A percentile compares a stretch with the other conserved stretches of the same genome.
phyloP scores from a whole-genome alignment of 208 protist species.

The Acanthamoeba healyi region DNA sequence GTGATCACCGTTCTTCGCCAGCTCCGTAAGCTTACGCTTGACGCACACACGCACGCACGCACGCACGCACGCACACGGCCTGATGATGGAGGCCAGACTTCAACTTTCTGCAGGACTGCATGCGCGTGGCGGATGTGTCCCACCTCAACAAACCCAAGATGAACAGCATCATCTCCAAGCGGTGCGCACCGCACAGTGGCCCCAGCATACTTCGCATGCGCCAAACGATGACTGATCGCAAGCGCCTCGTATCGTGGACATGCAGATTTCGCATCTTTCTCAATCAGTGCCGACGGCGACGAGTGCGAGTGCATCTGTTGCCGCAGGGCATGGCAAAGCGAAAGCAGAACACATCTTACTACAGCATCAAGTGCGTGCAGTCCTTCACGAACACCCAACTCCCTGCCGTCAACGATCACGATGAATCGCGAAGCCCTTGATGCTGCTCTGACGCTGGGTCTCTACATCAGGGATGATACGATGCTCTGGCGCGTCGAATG shows the following conservation, averaged over 20 bases:
- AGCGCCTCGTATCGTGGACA: too few species aligned
- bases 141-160: constrained; percentile 29
- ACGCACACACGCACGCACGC: too few species aligned
- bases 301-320: constrained; percentile 27
- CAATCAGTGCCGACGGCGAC: background rate
- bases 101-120: constrained; percentile 67
- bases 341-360: constrained; percentile 68
- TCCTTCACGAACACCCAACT: too few species aligned
- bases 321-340: constrained; percentile 45
- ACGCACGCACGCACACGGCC: too few species aligned
- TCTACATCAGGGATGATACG: constrained; percentile 9
- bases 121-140: constrained; percentile 26
- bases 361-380: constrained; percentile 47
- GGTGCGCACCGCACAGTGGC: background rate
- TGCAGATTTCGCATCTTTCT: constrained; percentile 57
- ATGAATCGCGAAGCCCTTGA: too few species aligned
- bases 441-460: too few species aligned
- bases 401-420: too few species aligned
- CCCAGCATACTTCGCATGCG: too few species aligned
- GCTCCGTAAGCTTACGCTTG: too few species aligned
- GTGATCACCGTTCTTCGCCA: too few species aligned
- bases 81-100: constrained; percentile 35
- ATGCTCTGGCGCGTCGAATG: constrained; percentile 66
- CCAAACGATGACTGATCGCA: too few species aligned
- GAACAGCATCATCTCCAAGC: constrained; percentile 45